Percentiles rank a stretch among this genome's conserved stretches.
These are phyloP conservation scores for Cryptococcus sp. DNA, from an alignment of 1,284 basidiomycete species.

Conservation along the genomic window DNA sequence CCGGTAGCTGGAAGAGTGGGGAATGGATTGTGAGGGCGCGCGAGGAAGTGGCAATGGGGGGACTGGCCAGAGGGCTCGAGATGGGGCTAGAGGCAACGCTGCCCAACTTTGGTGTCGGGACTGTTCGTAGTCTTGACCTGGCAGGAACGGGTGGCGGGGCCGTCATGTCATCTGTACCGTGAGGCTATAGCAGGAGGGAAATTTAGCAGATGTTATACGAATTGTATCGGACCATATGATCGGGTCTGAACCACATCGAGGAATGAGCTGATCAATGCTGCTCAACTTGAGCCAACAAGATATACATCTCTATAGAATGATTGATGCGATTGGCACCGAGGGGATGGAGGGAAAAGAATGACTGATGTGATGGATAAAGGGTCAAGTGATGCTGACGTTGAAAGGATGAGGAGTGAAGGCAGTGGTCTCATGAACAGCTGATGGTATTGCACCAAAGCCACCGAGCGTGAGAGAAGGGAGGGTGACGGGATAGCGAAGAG, in stretches of 20 bases:
- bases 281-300: neutral
- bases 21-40: conserved; percentile 1
- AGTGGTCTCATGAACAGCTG: neutral
- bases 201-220: neutral
- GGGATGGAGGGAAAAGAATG: neutral
- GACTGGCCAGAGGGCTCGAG: neutral
- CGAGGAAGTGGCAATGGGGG: neutral
- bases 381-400: neutral
- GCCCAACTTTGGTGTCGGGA: conserved; percentile 9
- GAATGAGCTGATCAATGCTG: neutral
- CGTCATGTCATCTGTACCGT: conserved; percentile 9
- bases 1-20: conserved; percentile 8
- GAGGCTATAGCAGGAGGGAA: conserved; percentile 1
- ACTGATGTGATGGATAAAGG: neutral
- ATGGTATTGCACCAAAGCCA: neutral
- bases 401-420: neutral
- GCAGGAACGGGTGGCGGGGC: conserved; percentile 21
- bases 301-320: neutral
- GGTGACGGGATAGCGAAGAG: neutral
- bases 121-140: conserved; percentile 15
- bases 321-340: neutral
- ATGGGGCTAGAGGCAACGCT: neutral
- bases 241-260: neutral
- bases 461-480: neutral
- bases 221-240: neutral